Evolutionary conservation across 225 moss, liverwort and hornwort species (phyloP).

Genomic region (Bryoerythrophyllum caledonicum): DNA sequence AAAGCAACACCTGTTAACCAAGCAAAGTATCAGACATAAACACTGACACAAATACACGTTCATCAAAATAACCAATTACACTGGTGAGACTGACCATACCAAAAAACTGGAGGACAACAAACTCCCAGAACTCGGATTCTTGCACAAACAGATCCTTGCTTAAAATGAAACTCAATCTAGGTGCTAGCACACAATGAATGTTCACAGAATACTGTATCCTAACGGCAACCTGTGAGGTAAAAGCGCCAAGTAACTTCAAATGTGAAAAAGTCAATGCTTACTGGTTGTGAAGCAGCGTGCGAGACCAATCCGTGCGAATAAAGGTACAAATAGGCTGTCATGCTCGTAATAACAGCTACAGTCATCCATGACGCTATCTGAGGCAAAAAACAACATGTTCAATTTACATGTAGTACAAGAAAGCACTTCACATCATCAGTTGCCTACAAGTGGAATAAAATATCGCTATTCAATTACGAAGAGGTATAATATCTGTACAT

Average conservation of each 20-base stretch:
- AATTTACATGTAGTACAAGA: constrained; percentile 18
- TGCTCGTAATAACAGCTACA: constrained; percentile 73
- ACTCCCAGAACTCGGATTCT: constrained; percentile 15
- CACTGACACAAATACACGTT: constrained; percentile 13
- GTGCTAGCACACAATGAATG: background rate
- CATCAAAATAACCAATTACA: constrained; percentile 6
- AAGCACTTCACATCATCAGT: constrained; percentile 16
- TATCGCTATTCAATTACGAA: background rate
- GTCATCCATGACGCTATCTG: constrained; percentile 95
- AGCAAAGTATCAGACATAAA: constrained; percentile 22
- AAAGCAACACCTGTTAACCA: constrained; percentile 72
- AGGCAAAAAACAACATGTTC: constrained; percentile 27
- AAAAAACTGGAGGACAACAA: constrained; percentile 10
- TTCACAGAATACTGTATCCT: background rate
- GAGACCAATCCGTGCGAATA: constrained; percentile 79
- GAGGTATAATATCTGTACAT: constrained; percentile 12
- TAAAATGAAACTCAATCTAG: constrained; percentile 1
- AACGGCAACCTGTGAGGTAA: background rate
- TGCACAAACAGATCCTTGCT: constrained; percentile 18
- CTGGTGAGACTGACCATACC: constrained; percentile 13
- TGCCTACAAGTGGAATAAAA: background rate
- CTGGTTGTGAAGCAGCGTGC: constrained; percentile 91
- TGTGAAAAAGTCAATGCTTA: constrained; percentile 39
- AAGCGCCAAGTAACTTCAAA: constrained; percentile 13
- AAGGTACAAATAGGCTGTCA: constrained; percentile 88